These are phyloP conservation scores for Daldinia eschscholtzii DNA, from an alignment of 2,329 filamentous ascomycete species.

Conservation along the genomic window DNA sequence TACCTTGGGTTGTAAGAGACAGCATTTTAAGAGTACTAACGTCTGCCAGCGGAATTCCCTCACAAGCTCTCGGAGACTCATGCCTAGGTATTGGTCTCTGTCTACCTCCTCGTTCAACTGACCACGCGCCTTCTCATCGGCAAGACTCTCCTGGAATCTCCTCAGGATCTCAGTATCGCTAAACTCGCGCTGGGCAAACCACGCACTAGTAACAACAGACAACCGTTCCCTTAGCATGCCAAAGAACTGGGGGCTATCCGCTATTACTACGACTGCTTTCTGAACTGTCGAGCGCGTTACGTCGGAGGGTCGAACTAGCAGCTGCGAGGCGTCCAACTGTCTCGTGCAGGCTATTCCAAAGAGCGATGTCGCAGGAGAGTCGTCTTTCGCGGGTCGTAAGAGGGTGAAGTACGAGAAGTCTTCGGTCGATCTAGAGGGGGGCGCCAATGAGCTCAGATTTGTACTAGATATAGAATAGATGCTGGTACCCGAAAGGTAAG, in stretches of 20 bases:
- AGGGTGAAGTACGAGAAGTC: slow-evolving; percentile 99
- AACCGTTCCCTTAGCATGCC: slow-evolving; percentile 91
- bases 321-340: slow-evolving; percentile 83
- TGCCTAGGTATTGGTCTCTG: slow-evolving; percentile 87
- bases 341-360: slow-evolving; percentile 97
- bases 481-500: slow-evolving; percentile 17
- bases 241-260: slow-evolving; percentile 89
- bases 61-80: slow-evolving; percentile 89
- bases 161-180: slow-evolving; percentile 89
- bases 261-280: slow-evolving; percentile 96
- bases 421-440: slow-evolving; percentile 76
- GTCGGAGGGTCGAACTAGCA: slow-evolving; percentile 84
- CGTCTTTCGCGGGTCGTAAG: slow-evolving; percentile 69
- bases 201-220: slow-evolving; percentile 90
- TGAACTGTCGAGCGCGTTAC: slow-evolving; percentile 98
- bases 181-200: slow-evolving; percentile 96
- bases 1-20: slow-evolving; percentile 94
- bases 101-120: slow-evolving; percentile 75
- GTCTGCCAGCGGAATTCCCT: slow-evolving; percentile 97
- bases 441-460: slow-evolving; percentile 32
- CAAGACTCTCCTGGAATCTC: slow-evolving; percentile 90
- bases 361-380: slow-evolving; percentile 78
- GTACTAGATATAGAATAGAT: background rate
- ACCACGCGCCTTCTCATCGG: slow-evolving; percentile 71
- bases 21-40: slow-evolving; percentile 91